Evolutionary conservation across 2,329 filamentous ascomycete genomes (phyloP), one percentile per base, ranked within the genome.

Genomic region (Aspergillus sojae): DNA sequence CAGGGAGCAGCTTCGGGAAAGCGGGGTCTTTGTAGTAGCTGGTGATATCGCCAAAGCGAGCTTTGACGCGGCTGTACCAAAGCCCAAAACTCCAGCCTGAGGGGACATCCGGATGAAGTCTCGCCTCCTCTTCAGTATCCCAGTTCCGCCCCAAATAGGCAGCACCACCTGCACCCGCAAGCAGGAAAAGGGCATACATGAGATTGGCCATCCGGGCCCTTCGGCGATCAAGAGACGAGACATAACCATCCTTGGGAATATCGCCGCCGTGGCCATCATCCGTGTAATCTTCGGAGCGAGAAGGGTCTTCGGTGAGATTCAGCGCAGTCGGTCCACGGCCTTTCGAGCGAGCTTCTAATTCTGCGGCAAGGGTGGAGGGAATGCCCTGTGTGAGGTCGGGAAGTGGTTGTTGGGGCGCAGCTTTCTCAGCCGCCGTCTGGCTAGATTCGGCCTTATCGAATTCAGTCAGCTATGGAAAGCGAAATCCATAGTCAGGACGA

Each of bases 1-100:
- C 85, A 7, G 87, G 95, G 23, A 99, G 85, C 63, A 99, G 86
- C 83, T 97, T 97, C 62, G 93, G 89, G 78, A 98, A 98, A 10
- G 94, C 91, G 3, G 95, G 95, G 73, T 98, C 94, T 70, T 94
- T 94, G 82, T 98, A 99, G 83, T 98, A 98, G 69, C 89, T 91
- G 65, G 95, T 85, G 62, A 93, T 88, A 67, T 92, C 89, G 65
- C 84, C 85, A 71, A 92, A 83, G 59, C 95, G 89, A 59, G 93
- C 90, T 72, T 85, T 89, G 58, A 90, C 88, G 64, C 95, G 91
- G 71, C 88, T 88, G 84, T 91, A 98, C 87, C 95, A 95, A 34
- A 91, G 83, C 2, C 81, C 82, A 1, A 90, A 77, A 3, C 86
- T 84, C 91, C 93, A 97, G 65, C 94, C 94, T 58, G 91, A 91